Evolutionary conservation across 208 protist genomes (phyloP), one percentile per base, ranked within the genome.

Genomic region (Leishmania amazonensis): DNA sequence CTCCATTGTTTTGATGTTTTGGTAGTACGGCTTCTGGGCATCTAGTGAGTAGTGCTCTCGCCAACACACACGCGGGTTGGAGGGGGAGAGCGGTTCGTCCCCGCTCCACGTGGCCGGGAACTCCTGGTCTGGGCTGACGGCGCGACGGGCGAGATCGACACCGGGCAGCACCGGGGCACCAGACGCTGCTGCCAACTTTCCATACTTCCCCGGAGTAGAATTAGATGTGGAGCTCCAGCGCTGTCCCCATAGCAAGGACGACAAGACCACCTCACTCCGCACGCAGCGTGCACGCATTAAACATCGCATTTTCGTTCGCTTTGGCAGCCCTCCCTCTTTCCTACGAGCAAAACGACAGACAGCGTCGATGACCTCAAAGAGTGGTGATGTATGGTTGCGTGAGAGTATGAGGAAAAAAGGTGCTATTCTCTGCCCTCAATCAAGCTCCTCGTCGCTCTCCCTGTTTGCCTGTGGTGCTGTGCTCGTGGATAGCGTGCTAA

Each of bases 1-100:
- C 49, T 89, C 77, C 78, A 91, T 88, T 11, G 94, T 95, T 49
- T 78, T 78, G 38, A 95, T 75, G 76, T 95, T 88, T 80, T 97
- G 89, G 73, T 97, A 97, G 78, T 97, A 97, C 19, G 94, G 94
- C 47, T 84, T 83, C 57, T 79, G 77, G 49, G 88, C 80, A 35
- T 91, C 88, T 19, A 94, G 85, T 19, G 85, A 92, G 75, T 88
- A 97, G 85, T 94, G 88, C 81, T 97, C 91, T n/a, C 90, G 83
- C 92, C 94, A 97, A 3, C 80, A 38, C 1, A 95, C 83, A 75
- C 89, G 90, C 1, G 94, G 90, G 73, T 97, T 90, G 60, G 76
- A 78, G 15, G 81, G 80, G 11, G 87, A 58, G 28, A 90, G 78
- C 24, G 87, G 82, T 58, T 92, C 88, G 51, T 88, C 81, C 31